These are phyloP conservation scores for Moesziomyces aphidis DNA, from an alignment of 1,284 basidiomycete genomes.

Conservation along the genomic window DNA sequence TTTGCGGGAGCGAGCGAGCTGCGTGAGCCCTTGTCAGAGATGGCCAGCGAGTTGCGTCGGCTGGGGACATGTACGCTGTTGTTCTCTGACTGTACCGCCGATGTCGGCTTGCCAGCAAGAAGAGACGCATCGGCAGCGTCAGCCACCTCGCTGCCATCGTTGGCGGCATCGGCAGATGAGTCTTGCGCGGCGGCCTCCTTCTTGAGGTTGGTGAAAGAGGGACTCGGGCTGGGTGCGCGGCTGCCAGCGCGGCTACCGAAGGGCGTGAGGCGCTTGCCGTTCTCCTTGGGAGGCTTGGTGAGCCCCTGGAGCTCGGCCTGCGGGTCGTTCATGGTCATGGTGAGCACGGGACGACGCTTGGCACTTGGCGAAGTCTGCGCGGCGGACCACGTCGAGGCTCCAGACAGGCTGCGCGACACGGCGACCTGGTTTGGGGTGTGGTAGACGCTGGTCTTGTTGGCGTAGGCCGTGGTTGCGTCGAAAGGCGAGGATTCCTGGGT, in stretches of 20 bases:
- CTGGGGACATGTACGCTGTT: slow-evolving; percentile 2
- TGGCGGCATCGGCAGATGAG: not conserved
- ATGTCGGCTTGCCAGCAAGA: too few species aligned
- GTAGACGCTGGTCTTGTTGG: slow-evolving; percentile 46
- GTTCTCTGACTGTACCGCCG: slow-evolving; percentile 4
- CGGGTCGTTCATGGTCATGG: slow-evolving; percentile 61
- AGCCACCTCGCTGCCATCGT: not conserved
- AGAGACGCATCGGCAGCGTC: not conserved
- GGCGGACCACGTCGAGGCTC: slow-evolving; percentile 6
- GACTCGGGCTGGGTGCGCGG: slow-evolving; percentile 42
- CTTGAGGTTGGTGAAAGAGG: slow-evolving; percentile 34
- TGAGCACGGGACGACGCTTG: slow-evolving; percentile 43
- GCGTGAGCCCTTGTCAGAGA: slow-evolving; percentile 11
- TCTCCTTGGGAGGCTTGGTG: slow-evolving; percentile 46
- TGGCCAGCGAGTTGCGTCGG: slow-evolving; percentile 26
- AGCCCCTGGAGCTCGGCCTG: slow-evolving; percentile 54
- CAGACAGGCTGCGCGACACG: slow-evolving; percentile 22
- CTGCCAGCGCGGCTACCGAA: slow-evolving; percentile 46
- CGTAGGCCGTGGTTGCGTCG: slow-evolving; percentile 47
- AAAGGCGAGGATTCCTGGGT: slow-evolving; percentile 44
- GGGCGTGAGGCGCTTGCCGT: slow-evolving; percentile 36
- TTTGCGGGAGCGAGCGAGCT: slow-evolving; percentile 8
- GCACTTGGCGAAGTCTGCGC: slow-evolving; percentile 12
- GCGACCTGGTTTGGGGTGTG: slow-evolving; percentile 43
- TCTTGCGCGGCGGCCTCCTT: slow-evolving; percentile 18